Conservation (phyloP, 164 flowering plant species). For the Liriodendron chinense region DNA sequence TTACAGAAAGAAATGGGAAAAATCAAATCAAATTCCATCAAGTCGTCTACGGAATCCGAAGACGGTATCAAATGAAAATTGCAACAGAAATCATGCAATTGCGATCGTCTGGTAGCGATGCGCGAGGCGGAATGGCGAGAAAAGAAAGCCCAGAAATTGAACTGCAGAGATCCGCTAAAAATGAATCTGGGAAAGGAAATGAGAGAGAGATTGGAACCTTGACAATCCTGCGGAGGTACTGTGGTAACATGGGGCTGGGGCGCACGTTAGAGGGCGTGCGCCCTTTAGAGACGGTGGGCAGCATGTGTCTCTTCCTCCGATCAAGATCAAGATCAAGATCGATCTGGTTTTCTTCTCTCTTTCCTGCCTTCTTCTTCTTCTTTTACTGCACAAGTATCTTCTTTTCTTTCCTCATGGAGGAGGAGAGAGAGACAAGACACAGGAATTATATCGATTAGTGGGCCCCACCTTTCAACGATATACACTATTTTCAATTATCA, state of each 20-base stretch:
- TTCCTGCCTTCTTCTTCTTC: not conserved
- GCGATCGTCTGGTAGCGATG: no score
- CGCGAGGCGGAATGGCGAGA: no score
- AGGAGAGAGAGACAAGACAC: not conserved
- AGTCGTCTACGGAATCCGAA: no score
- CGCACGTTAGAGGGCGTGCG: constrained; percentile 33
- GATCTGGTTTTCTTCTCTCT: not conserved
- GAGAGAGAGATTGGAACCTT: constrained; percentile 21
- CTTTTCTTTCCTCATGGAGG: not conserved
- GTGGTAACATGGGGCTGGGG: constrained; percentile 25
- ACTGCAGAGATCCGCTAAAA: not conserved
- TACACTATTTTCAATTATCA: no score
- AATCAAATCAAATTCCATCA: no score
- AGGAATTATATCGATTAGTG: no score
- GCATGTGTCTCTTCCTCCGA: constrained; percentile 9
- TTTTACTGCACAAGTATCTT: not conserved
- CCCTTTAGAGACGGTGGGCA: constrained; percentile 35
- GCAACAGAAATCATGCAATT: no score
- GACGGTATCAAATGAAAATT: no score
- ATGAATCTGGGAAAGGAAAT: not conserved
- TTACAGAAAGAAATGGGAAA: no score
- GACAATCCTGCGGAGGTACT: constrained; percentile 40
- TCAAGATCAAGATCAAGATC: not conserved
- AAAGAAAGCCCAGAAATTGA: not conserved
- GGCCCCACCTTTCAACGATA: no score